phyloP scores from a whole-genome alignment of 2,329 filamentous ascomycete genomes.

The Trichophyton schoenleinii region DNA sequence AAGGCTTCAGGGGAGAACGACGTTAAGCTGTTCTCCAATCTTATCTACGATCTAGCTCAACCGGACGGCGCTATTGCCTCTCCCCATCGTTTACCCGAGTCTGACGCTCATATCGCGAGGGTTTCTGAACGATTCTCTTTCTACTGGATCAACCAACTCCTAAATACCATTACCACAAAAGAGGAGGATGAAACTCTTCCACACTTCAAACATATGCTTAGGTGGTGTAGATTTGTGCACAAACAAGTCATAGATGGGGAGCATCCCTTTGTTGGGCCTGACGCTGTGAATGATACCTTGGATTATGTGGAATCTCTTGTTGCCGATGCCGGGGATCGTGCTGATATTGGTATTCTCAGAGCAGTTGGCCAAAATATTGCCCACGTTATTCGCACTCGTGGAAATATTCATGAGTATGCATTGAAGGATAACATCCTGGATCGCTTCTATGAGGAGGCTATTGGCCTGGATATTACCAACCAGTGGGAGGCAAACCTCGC shows the following conservation, averaged over 20 bases:
- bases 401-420: slow-evolving; percentile 22
- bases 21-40: background rate
- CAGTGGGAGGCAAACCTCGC: slow-evolving; percentile 20
- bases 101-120: background rate
- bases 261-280: background rate
- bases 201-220: background rate
- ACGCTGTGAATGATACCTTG: background rate
- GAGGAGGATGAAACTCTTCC: background rate
- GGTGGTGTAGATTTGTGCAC: background rate
- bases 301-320: background rate
- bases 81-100: background rate
- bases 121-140: background rate
- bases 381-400: slow-evolving; percentile 21
- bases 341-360: background rate
- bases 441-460: slow-evolving; percentile 10
- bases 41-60: background rate
- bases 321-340: background rate
- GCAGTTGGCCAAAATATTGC: slow-evolving; percentile 21
- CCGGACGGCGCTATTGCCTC: background rate
- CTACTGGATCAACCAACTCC: background rate
- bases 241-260: background rate
- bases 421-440: slow-evolving; percentile 7
- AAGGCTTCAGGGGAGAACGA: background rate
- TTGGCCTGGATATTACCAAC: slow-evolving; percentile 12
- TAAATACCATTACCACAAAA: background rate